Percentiles rank a stretch among this genome's conserved stretches.
These are phyloP conservation scores for Ogataea kodamae DNA, from an alignment of 805 yeast species.

Conservation along the genomic window DNA sequence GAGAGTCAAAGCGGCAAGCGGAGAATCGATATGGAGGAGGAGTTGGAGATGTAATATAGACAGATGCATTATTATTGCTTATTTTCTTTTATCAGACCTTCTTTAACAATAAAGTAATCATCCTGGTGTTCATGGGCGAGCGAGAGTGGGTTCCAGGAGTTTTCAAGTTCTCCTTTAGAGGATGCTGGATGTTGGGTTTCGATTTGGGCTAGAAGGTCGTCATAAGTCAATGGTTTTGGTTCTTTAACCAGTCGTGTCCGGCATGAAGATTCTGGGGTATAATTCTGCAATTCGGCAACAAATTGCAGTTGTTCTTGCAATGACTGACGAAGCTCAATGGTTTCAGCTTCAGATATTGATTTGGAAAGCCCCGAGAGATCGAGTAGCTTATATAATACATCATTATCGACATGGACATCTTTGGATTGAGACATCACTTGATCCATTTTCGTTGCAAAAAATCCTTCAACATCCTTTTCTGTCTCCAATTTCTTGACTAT, in stretches of 20 bases:
- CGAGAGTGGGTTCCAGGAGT: slow-evolving; percentile 41
- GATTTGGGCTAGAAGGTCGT: slow-evolving; percentile 30
- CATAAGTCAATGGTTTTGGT: slow-evolving; percentile 26
- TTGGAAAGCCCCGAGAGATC: slow-evolving; percentile 48
- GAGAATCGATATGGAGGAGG: slow-evolving; percentile 62
- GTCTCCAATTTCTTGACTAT: neutral
- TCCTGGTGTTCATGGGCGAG: slow-evolving; percentile 34
- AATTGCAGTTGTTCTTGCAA: slow-evolving; percentile 49
- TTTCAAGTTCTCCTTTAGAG: slow-evolving; percentile 39
- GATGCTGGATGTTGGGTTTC: slow-evolving; percentile 19
- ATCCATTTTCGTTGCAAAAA: slow-evolving; percentile 9
- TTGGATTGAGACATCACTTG: neutral
- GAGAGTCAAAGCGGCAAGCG: slow-evolving; percentile 69
- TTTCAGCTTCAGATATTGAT: slow-evolving; percentile 26
- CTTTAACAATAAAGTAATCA: slow-evolving; percentile 42
- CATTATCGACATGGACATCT: slow-evolving; percentile 12
- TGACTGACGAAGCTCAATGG: slow-evolving; percentile 31
- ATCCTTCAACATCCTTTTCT: slow-evolving; percentile 13
- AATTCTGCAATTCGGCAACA: slow-evolving; percentile 40
- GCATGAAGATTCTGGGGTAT: slow-evolving; percentile 22
- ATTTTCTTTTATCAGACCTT: slow-evolving; percentile 41
- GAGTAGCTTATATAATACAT: slow-evolving; percentile 34
- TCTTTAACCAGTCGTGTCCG: slow-evolving; percentile 28
- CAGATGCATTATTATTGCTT: slow-evolving; percentile 18
- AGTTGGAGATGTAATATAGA: slow-evolving; percentile 29